Conservation (phyloP, 2,329 filamentous ascomycete genomes). For the Colletotrichum spinosum region DNA sequence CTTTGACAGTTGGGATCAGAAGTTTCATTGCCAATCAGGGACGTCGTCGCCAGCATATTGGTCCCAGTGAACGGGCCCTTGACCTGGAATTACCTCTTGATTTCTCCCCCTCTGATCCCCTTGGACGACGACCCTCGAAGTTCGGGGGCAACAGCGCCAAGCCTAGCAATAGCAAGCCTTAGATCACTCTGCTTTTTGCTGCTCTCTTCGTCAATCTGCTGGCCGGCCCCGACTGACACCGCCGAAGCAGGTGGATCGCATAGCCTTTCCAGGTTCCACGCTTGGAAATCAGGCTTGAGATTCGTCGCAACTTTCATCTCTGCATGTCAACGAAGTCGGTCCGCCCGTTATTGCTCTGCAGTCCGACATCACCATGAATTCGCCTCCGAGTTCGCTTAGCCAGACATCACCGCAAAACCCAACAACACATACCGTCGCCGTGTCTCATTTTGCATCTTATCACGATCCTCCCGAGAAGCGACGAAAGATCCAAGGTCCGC, state of each 20-base stretch:
- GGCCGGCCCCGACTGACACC: not conserved
- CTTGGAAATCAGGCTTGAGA: no score
- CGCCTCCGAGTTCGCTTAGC: constrained; percentile 34
- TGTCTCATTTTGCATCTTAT: not conserved
- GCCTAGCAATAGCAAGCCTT: no score
- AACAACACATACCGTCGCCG: constrained; percentile 1
- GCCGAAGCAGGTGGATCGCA: not conserved
- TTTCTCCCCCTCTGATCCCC: not conserved
- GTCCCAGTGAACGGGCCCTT: constrained; percentile 13
- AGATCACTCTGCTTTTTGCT: no score
- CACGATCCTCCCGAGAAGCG: constrained; percentile 28
- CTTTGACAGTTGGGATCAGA: constrained; percentile 27
- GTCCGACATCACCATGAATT: constrained; percentile 35
- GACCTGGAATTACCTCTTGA: constrained; percentile 3
- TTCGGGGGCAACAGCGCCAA: no score
- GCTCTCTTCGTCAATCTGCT: no score
- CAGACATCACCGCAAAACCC: constrained; percentile 13
- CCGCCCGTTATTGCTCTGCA: not conserved
- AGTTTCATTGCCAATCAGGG: constrained; percentile 25
- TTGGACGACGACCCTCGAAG: not conserved
- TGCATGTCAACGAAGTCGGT: not conserved
- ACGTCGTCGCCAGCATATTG: constrained; percentile 27
- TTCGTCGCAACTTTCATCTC: not conserved
- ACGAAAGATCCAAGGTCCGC: constrained; percentile 15
- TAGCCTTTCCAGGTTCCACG: no score